Evolutionary conservation across 208 protist species (phyloP), one percentile per base, ranked within the genome.

Genomic region (Hexamita inflata): DNA sequence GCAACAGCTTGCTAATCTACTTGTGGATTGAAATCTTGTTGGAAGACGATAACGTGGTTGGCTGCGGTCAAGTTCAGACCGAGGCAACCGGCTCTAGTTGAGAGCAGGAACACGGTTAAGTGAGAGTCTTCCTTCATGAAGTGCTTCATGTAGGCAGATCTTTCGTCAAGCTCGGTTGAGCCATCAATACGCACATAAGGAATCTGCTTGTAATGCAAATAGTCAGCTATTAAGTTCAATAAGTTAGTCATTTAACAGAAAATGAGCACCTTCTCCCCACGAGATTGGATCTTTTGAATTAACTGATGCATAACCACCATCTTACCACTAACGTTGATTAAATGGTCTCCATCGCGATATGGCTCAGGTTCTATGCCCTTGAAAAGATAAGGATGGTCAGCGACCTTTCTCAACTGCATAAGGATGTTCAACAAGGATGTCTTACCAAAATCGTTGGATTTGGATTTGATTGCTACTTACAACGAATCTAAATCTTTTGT

Each of bases 31-130:
- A 93, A 98, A 82, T 98, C 94, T 42, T 83, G 90, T 83, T 98
- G 94, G 81, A 96, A 97, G 79, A 99, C 96, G 49, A 99, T 95
- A 59, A 98, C 94, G 15, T 92, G 98, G 81, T 99, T 93, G 9
- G 96, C 96, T 41, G 91, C 93, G n/a, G 92, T 95, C 24, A 99
- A 82, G 81, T 98, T 98, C 28, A 98, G 82, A 26, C 95, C 95
- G 0, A 98, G 82, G 53, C 94, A 94, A 68, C 94, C 94, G 9
- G 89, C 90, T 38, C 94, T 85, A 41, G 94, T 98, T 0, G 91
- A 95, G 0, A 97, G 83, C 45, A 99, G 91, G 85, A 98, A 97
- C 70, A 89, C 87, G 78, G 94, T 95, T 59, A 95, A n/a, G 2
- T 35, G 82, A 29, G 83, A 82, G 11, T 75, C 35, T 82, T 95